Conservation (phyloP, 23 red algal genomes). For the Gracilaria vermiculophylla region DNA sequence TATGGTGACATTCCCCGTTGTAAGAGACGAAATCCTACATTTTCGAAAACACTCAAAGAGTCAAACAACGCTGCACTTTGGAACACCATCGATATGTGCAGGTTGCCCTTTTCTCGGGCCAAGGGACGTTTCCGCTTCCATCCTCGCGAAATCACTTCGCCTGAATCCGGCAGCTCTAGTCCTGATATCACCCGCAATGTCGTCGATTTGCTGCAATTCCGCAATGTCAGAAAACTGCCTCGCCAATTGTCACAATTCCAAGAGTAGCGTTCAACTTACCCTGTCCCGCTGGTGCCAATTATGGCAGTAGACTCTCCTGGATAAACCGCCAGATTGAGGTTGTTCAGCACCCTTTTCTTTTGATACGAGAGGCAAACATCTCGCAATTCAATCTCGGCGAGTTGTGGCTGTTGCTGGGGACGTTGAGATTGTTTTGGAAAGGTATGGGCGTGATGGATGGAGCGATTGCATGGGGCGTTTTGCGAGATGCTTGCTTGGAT, state of each 20-base stretch:
- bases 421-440: background rate
- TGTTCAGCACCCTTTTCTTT: constrained; percentile 40
- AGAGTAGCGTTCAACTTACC: background rate
- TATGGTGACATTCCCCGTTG: constrained; percentile 28
- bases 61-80: constrained; percentile 84
- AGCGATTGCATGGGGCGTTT: background rate
- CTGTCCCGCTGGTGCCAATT: constrained; percentile 85
- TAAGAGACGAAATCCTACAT: constrained; percentile 78
- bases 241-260: background rate
- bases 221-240: background rate
- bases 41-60: constrained; percentile 83
- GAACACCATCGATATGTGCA: constrained; percentile 84
- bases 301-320: constrained; percentile 74
- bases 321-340: constrained; percentile 51
- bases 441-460: background rate
- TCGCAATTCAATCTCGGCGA: constrained; percentile 39
- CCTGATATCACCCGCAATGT: constrained; percentile 84
- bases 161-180: constrained; percentile 63
- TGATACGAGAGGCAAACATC: constrained; percentile 40
- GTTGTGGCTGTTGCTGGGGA: background rate
- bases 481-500: background rate
- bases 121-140: background rate
- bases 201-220: constrained; percentile 50
- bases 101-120: background rate
- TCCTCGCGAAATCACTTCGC: constrained; percentile 57